Conservation (phyloP, 1,284 basidiomycete genomes). For the Phenoliferia sp. region DNA sequence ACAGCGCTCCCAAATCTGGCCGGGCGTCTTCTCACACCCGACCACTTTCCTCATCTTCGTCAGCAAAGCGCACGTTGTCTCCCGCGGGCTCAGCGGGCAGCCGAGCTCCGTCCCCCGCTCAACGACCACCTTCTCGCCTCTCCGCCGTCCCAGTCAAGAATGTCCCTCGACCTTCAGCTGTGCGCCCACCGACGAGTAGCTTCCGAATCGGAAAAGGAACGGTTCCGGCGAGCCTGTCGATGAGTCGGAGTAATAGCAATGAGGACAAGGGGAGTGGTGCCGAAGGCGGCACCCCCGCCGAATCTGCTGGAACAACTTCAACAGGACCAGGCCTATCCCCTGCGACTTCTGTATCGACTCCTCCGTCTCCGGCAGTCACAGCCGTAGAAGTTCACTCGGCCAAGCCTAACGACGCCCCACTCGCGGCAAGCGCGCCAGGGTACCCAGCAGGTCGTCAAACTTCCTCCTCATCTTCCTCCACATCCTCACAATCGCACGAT, state of each 20-base stretch:
- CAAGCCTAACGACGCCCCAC: not conserved
- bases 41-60: not conserved
- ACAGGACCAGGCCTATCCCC: not conserved
- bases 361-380: not conserved
- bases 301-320: not conserved
- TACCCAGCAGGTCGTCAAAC: not conserved
- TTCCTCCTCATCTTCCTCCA: slow-evolving; percentile 2
- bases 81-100: not conserved
- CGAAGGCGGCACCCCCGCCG: not conserved
- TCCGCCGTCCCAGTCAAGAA: slow-evolving; percentile 7
- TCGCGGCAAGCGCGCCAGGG: not conserved
- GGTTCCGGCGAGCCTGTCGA: not conserved
- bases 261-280: not conserved
- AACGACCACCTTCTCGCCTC: slow-evolving; percentile 10
- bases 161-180: not conserved
- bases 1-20: slow-evolving; percentile 5
- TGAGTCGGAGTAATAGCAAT: not conserved
- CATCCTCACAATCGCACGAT: not conserved
- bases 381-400: not conserved
- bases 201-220: slow-evolving; percentile 27
- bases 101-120: slow-evolving; percentile 4
- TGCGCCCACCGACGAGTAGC: slow-evolving; percentile 10
- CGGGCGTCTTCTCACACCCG: slow-evolving; percentile 12
- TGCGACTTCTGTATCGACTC: not conserved
- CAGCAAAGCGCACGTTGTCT: not conserved